phyloP scores from a whole-genome alignment of 2,329 filamentous ascomycete species.

The Stemphylium beticola region DNA sequence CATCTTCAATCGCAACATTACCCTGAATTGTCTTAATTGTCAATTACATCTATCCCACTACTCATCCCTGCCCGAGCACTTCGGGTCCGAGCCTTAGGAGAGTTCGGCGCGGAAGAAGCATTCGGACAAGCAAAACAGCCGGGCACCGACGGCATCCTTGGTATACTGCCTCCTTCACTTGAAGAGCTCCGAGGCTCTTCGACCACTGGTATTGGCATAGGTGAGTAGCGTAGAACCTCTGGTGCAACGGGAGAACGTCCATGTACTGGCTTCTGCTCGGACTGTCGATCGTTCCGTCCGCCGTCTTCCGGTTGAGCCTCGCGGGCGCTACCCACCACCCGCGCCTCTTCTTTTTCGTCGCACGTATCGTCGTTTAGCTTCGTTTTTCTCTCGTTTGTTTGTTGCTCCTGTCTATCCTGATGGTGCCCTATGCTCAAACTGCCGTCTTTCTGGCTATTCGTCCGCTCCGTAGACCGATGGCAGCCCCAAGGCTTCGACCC shows the following conservation, averaged over 20 bases:
- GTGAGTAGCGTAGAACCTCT: background rate
- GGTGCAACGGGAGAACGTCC: background rate
- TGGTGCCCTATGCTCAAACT: background rate
- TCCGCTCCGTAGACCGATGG: background rate
- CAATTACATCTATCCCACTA: background rate
- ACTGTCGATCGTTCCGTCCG: background rate
- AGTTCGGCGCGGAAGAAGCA: background rate
- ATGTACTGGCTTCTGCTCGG: background rate
- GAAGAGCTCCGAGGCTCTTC: slow-evolving; percentile 5
- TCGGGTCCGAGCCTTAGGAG: background rate
- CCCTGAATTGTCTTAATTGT: background rate
- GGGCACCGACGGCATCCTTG: background rate
- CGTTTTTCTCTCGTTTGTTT: background rate
- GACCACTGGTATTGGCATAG: slow-evolving; percentile 5
- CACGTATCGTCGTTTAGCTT: background rate
- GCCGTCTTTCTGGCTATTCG: background rate
- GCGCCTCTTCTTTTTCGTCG: background rate
- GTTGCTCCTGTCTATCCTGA: background rate
- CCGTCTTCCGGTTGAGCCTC: background rate
- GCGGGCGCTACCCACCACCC: background rate
- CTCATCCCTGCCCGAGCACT: slow-evolving; percentile 11
- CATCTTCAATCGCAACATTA: slow-evolving; percentile 3
- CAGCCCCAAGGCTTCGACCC: slow-evolving; percentile 1
- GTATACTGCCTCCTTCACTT: background rate
- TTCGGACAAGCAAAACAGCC: background rate